Evolutionary conservation across 2,329 filamentous ascomycete genomes (phyloP).

Genomic region (Metarhizium robertsii): DNA sequence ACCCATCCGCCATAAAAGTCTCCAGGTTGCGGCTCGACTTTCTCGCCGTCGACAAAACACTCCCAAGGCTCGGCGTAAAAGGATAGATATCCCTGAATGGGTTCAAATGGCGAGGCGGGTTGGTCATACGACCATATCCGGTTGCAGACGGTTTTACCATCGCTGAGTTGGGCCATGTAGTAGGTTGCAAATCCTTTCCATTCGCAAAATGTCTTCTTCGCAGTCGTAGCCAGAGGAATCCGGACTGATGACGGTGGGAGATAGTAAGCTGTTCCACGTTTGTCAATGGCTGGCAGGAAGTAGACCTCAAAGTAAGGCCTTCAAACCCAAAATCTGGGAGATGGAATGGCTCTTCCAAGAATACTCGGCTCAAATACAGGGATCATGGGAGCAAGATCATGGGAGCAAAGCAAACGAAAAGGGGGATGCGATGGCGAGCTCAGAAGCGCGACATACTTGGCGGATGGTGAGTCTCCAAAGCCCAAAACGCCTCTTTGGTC

Average conservation of each 20-base stretch:
- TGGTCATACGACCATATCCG: slow-evolving; percentile 51
- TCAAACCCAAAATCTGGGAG: neutral
- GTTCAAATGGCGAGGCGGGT: slow-evolving; percentile 41
- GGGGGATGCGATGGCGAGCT: neutral
- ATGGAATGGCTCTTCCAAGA: no score
- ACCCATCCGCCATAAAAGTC: slow-evolving; percentile 59
- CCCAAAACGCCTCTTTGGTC: slow-evolving; percentile 50
- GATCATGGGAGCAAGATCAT: neutral
- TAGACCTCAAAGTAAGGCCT: neutral
- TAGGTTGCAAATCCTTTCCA: slow-evolving; percentile 55
- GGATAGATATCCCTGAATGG: slow-evolving; percentile 45
- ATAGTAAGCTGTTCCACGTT: slow-evolving; percentile 41
- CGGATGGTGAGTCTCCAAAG: slow-evolving; percentile 52
- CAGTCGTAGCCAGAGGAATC: slow-evolving; percentile 35
- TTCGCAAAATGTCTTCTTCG: slow-evolving; percentile 42
- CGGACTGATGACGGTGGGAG: slow-evolving; percentile 41
- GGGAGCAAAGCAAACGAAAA: neutral
- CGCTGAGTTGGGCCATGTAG: slow-evolving; percentile 36
- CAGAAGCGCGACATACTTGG: slow-evolving; percentile 34
- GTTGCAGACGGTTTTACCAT: slow-evolving; percentile 32
- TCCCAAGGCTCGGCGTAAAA: slow-evolving; percentile 55
- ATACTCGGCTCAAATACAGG: no score
- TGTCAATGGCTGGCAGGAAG: neutral
- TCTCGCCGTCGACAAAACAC: slow-evolving; percentile 52
- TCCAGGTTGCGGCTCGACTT: slow-evolving; percentile 47